Evolutionary conservation across 495 filamentous ascomycete genomes (phyloP), one percentile per base, ranked within the genome.

Genomic region (Tuber magnatum): DNA sequence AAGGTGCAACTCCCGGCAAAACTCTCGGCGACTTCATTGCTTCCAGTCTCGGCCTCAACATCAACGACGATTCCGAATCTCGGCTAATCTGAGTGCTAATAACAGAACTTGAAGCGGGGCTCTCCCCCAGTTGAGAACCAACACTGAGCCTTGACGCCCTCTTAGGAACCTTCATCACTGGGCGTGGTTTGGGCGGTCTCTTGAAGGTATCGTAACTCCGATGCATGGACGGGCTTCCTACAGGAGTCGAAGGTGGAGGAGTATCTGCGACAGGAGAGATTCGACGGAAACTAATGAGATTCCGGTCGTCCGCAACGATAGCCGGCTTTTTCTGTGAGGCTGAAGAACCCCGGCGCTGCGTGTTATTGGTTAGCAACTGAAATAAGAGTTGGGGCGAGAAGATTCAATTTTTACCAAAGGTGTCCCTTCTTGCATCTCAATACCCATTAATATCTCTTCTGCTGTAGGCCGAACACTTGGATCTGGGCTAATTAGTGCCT

Each of bases 371-470:
- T 81, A 86, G 83, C 81, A 85, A 75, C 71, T 83, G 83, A 48
- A 82, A 84, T 46, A 81, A 78, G 73, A 18, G 32, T 79, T 84
- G 46, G 80, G 81, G 39, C 80, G 76, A 14, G 75, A 75, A 65
- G 81, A 83, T 71, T 32, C 56, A 35, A 48, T 44, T 77, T 75
- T 86, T 85, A 75, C 85, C 83, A 81, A 84, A 80, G 87, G 83
- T 69, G 86, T 82, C 56, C 91, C 89, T 69, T 89, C 89, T 42
- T 89, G 82, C 69, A 85, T 89, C 48, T 85, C 86, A 79, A 99
- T 92, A 20, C 89, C 91, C 18, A 86, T 85, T n/a, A 98, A 83
- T 18, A 99, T 94, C 69, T 97, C 94, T 41, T 90, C 93, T 8
- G 96, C 94, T 69, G 89, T 92, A 0, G 95, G 95, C 18, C 95